phyloP scores from a whole-genome alignment of 2,329 filamentous ascomycete genomes.

The Colletotrichum phormii region DNA sequence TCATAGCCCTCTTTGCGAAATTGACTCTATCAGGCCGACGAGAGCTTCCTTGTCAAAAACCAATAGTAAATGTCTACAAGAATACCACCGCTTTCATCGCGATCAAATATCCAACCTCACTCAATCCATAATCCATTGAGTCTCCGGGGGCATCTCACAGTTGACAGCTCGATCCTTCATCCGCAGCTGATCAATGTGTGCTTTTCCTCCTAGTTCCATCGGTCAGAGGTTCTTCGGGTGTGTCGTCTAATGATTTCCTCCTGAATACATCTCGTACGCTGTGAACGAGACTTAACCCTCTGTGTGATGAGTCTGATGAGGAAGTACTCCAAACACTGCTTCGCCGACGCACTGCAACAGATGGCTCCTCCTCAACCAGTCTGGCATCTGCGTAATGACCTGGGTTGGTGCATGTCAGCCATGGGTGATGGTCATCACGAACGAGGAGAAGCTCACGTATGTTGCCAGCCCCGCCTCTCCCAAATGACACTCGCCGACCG shows the following conservation, averaged over 20 bases:
- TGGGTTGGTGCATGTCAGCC: not conserved
- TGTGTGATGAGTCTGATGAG: not conserved
- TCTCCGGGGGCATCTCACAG: not conserved
- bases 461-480: slow-evolving; percentile 20
- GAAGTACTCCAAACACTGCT: slow-evolving; percentile 15
- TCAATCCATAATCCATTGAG: not conserved
- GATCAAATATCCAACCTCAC: not conserved
- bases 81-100: not conserved
- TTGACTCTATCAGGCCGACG: not conserved
- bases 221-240: not conserved
- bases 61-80: too few relatives aligned
- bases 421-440: not conserved
- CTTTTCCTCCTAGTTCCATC: not conserved
- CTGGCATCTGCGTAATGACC: slow-evolving; percentile 15
- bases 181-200: too few relatives aligned
- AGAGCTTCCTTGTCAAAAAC: not conserved
- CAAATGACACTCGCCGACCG: slow-evolving; percentile 13
- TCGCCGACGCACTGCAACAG: not conserved
- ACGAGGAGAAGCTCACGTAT: slow-evolving; percentile 8
- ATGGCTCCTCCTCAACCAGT: not conserved
- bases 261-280: slow-evolving; percentile 1
- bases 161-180: not conserved
- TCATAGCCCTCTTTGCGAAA: not conserved
- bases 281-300: not conserved
- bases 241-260: not conserved